Evolutionary conservation across 2,329 filamentous ascomycete species (phyloP), one percentile per base, ranked within the genome.

Genomic region (Simplicillium aogashimaense): DNA sequence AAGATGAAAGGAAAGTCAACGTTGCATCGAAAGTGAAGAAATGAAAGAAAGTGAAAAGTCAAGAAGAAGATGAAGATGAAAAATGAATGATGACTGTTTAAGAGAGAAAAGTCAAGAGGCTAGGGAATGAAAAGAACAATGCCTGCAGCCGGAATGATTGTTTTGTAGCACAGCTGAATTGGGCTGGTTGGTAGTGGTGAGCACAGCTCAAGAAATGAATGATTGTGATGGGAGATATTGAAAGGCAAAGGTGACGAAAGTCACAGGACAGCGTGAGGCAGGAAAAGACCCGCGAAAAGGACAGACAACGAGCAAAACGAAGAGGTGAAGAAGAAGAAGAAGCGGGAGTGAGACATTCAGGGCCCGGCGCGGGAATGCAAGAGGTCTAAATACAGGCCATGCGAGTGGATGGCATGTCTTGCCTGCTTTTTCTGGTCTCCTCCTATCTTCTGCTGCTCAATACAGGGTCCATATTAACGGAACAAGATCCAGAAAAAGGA

Each of bases 321-420:
- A 39, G 38, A 40, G 7, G 34, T 7, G 14, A 41, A 36, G 39
- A 41, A 37, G 39, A 35, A 14, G 10, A 41, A 36, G 39, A 41
- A 41, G 34, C 20, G 20, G 20, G 20, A 25, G 42, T 41, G 42
- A 43, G 42, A 41, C 42, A 35, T 32, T 35, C 35, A n/a, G 31
- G 30, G 32, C 38, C 28, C 18, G 18, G 30, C 20, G 37, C 25
- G 48, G 48, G 43, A 43, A 45, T 41, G 45, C 29, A 35, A 25
- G n/a, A 43, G 37, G 37, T 42, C 48, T 50, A 49, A 47, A 50
- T 50, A 48, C 17, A 25, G 14, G 35, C 17, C 37, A 39, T 17
- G 7, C 15, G 14, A 8, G 16, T 14, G 29, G n/a, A n/a, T n/a
- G n/a, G n/a, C 20, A 25, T 25, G 20, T 25, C 20, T 25, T 25